Evolutionary conservation across 1,284 basidiomycete genomes (phyloP), one percentile per base, ranked within the genome.

Genomic region (Bondarzewia mesenterica): DNA sequence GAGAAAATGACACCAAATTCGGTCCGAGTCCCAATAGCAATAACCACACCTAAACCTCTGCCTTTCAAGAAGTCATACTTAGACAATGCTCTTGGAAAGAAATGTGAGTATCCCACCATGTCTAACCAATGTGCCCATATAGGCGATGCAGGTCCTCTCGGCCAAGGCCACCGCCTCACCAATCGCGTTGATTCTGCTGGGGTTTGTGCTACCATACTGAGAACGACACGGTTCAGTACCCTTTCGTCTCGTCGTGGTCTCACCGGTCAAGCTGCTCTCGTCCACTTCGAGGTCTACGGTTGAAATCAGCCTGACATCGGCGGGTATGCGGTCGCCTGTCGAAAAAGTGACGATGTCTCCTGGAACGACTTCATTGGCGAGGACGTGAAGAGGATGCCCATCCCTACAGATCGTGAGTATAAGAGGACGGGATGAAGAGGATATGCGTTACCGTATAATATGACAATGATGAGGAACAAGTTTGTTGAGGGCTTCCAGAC

Each of bases 1-100:
- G 85, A 82, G 64, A 99, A 98, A 56, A 99, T 92, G 51, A 94
- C 84, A 16, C 95, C 95, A 64, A 98, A 96, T 62, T 99, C 95
- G 2, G 93, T 95, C 52, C 86, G 78, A 4, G 78, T 74, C 2
- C 95, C 95, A 0, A 88, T 98, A 3, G 89, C 92, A 52, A 98
- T 86, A 2, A 96, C 92, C 36, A 98, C 74, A 2, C 94, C 95
- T 29, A 76, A 74, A 0, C 92, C 95, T 53, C 90, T 73, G 4
- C 93, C 87, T 88, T 47, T 42, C 37, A 25, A 4, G 42, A 25
- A 51, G 8, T 32, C 35, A 7, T 18, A 32, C 16, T 12, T 1
- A 23, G 26, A 42, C 44, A 40, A 40, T 20, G 40, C 8, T n/a
- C 2, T 15, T n/a, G 22, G 3, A 27, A 46, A 10, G 1, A n/a